phyloP scores from a whole-genome alignment of 352 stramenopile species.

The Phytophthora ohioensis region DNA sequence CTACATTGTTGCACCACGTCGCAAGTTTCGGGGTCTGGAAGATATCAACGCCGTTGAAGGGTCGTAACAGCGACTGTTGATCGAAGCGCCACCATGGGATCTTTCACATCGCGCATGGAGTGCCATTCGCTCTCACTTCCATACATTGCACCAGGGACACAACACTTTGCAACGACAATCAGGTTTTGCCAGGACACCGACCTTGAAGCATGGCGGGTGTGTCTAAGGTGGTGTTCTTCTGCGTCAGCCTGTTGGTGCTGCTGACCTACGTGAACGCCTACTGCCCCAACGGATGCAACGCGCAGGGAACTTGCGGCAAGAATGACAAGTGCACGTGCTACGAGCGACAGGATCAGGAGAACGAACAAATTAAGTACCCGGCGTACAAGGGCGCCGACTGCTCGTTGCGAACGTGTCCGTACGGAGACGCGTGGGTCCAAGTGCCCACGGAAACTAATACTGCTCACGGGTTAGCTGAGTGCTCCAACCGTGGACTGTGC shows the following conservation, averaged over 20 bases:
- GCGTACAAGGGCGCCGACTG: constrained; percentile 82
- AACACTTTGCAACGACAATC: constrained; percentile 9
- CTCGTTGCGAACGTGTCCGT: constrained; percentile 81
- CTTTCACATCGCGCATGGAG: constrained; percentile 16
- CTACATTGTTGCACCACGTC: constrained; percentile 21
- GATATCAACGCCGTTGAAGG: constrained; percentile 18
- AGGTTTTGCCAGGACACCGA: neutral
- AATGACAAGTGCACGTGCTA: constrained; percentile 95
- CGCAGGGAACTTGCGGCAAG: constrained; percentile 84
- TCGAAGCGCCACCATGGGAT: constrained; percentile 30
- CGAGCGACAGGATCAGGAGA: constrained; percentile 67
- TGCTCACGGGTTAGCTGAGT: constrained; percentile 89
- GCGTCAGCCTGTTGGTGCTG: constrained; percentile 43
- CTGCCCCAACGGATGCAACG: constrained; percentile 88
- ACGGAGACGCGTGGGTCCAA: constrained; percentile 71
- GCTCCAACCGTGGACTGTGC: constrained; percentile 94
- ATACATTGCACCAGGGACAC: constrained; percentile 19
- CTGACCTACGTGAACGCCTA: constrained; percentile 57
- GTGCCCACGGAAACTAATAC: constrained; percentile 69
- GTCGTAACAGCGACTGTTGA: constrained; percentile 32
- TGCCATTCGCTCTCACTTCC: constrained; percentile 15
- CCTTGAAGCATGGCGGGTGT: constrained; percentile 48
- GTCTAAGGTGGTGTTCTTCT: constrained; percentile 52
- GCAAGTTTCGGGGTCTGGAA: constrained; percentile 10
- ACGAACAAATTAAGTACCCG: constrained; percentile 44